A percentile compares a stretch with the other conserved stretches of the same genome.
phyloP scores from a whole-genome alignment of 345 rosid species.

The Anacardium occidentale region DNA sequence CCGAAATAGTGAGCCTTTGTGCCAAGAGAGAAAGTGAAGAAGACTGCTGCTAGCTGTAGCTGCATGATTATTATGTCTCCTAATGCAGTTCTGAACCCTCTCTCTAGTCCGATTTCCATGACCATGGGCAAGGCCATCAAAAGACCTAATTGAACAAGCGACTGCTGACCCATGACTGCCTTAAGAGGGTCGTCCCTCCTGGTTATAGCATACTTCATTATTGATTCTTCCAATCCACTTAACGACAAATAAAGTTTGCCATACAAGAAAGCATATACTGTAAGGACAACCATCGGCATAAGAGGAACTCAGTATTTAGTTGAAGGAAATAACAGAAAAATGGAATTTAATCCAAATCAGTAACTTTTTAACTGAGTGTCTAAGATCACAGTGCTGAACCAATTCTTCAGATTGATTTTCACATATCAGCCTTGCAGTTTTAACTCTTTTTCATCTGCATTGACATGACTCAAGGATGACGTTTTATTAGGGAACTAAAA shows the following conservation, averaged over 20 bases:
- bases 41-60: slow-evolving; percentile 87
- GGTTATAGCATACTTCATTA: slow-evolving; percentile 57
- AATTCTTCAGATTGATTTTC: slow-evolving; percentile 1
- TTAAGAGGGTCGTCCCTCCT: slow-evolving; percentile 71
- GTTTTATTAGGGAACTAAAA: neutral
- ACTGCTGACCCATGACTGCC: slow-evolving; percentile 93
- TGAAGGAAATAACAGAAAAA: neutral
- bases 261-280: slow-evolving; percentile 75
- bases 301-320: slow-evolving; percentile 11
- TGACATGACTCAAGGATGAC: neutral
- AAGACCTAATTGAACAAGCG: slow-evolving; percentile 86
- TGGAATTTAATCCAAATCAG: neutral
- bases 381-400: neutral
- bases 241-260: slow-evolving; percentile 81
- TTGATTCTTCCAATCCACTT: slow-evolving; percentile 89
- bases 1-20: slow-evolving; percentile 91
- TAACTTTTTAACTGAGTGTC: slow-evolving; percentile 4
- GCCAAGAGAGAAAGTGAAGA: slow-evolving; percentile 97
- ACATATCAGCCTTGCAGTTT: neutral
- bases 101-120: slow-evolving; percentile 97
- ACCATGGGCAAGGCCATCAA: slow-evolving; percentile 86
- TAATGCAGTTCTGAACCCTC: slow-evolving; percentile 87
- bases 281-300: slow-evolving; percentile 70
- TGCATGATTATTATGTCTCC: slow-evolving; percentile 90
- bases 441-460: neutral